A percentile compares a stretch with the other conserved stretches of the same genome.
Evolutionary conservation across 2,329 filamentous ascomycete genomes (phyloP).

Genomic region (Dryadomyces quercus-mongolicae): DNA sequence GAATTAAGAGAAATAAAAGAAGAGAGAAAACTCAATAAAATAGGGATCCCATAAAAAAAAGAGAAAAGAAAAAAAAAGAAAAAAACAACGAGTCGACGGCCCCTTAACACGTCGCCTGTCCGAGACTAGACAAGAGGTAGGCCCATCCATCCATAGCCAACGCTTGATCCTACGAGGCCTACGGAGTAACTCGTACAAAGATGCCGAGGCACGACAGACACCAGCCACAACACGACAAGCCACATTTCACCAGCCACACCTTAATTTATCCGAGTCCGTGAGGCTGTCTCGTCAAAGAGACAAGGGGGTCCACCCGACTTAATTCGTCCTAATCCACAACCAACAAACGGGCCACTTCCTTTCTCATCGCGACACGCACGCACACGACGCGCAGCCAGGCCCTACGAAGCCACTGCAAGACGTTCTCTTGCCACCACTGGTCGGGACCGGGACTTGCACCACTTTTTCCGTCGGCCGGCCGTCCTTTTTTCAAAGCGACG

Average conservation of each 20-base stretch:
- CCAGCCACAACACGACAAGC: neutral
- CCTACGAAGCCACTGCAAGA: neutral
- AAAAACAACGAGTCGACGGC: neutral
- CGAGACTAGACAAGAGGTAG: neutral
- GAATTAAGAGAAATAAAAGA: no score
- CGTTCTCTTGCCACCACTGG: neutral
- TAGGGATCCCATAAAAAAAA: no score
- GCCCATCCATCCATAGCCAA: no score
- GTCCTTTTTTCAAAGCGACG: neutral
- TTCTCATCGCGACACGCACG: neutral
- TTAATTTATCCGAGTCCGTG: no score
- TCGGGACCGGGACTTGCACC: neutral
- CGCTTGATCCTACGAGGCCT: no score
- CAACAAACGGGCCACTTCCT: neutral
- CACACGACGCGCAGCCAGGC: neutral
- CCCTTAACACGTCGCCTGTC: neutral
- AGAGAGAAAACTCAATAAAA: no score
- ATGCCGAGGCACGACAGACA: neutral
- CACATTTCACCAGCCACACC: neutral
- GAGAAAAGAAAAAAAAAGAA: neutral
- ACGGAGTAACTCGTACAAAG: no score
- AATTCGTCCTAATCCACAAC: neutral
- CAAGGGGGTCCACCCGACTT: neutral
- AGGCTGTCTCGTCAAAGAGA: neutral
- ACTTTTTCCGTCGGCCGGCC: neutral